These are phyloP conservation scores for Melastoma malabathricum DNA, from an alignment of 345 rosid genomes.

Conservation along the genomic window DNA sequence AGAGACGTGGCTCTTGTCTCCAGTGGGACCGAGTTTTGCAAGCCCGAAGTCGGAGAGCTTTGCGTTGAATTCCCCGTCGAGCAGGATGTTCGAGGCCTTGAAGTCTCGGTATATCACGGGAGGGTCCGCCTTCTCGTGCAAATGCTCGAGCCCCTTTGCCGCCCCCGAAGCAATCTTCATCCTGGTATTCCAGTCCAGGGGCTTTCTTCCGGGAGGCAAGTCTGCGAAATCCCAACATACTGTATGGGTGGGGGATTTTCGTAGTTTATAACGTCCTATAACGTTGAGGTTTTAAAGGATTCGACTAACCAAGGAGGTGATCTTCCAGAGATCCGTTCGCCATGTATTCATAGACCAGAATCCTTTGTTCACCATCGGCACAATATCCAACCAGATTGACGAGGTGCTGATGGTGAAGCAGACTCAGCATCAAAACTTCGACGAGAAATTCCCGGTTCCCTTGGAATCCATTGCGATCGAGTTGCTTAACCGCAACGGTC, in stretches of 20 bases:
- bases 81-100: conserved; percentile 18
- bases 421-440: conserved; percentile 17
- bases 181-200: conserved; percentile 16
- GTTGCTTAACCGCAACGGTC: conserved; percentile 22
- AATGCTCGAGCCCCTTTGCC: conserved; percentile 17
- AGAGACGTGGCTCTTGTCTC: conserved; percentile 16
- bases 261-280: too few relatives aligned
- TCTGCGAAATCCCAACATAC: too few relatives aligned
- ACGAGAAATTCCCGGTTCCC: conserved; percentile 19
- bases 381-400: conserved; percentile 20
- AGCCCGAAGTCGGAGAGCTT: conserved; percentile 22
- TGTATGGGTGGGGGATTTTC: too few relatives aligned
- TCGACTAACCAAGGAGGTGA: conserved; percentile 16
- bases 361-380: conserved; percentile 17
- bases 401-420: conserved; percentile 15
- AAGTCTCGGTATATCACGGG: conserved; percentile 21
- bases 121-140: conserved; percentile 18
- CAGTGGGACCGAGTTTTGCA: conserved; percentile 16
- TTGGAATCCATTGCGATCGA: conserved; percentile 18
- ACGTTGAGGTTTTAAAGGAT: too few relatives aligned
- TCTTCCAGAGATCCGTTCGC: conserved; percentile 17
- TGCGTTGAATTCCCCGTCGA: conserved; percentile 17
- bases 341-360: conserved; percentile 16
- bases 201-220: conserved; percentile 6
- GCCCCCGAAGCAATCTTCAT: conserved; percentile 19